Conservation (phyloP, 2,329 filamentous ascomycete genomes). For the Graphilbum sp. region DNA sequence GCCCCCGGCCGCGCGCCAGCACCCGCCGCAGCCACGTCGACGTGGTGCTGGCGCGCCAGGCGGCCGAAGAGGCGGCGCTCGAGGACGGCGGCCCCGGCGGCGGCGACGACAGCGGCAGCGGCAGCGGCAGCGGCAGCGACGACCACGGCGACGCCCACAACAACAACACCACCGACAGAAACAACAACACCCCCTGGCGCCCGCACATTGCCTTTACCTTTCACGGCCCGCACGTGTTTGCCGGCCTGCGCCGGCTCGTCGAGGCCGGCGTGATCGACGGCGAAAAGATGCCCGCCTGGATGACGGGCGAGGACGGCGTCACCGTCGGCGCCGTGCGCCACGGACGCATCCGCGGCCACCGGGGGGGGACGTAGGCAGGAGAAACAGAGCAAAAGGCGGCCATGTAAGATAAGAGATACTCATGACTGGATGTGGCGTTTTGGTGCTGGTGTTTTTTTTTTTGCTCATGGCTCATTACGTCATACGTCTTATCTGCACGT, state of each 20-base stretch:
- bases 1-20: background rate
- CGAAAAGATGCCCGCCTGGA: slow-evolving; percentile 70
- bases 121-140: slow-evolving; percentile 7
- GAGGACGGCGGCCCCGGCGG: slow-evolving; percentile 11
- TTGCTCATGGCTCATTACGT: too few relatives aligned
- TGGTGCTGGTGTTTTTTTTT: too few relatives aligned
- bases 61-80: slow-evolving; percentile 14
- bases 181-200: slow-evolving; percentile 25
- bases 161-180: slow-evolving; percentile 3
- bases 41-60: slow-evolving; percentile 16
- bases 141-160: slow-evolving; percentile 11
- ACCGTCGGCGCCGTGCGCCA: slow-evolving; percentile 53
- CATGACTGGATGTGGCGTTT: too few relatives aligned
- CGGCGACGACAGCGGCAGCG: slow-evolving; percentile 3
- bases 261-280: slow-evolving; percentile 63
- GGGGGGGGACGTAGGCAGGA: slow-evolving; percentile 36
- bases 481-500: too few relatives aligned
- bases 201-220: slow-evolving; percentile 51
- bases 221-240: slow-evolving; percentile 63
- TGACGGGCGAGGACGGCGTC: slow-evolving; percentile 75
- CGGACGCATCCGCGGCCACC: slow-evolving; percentile 46
- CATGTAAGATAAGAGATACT: too few relatives aligned
- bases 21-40: slow-evolving; percentile 20
- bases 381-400: background rate
- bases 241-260: slow-evolving; percentile 60